Evolutionary conservation across 148 eudicot genomes (phyloP).

Genomic region (Euryodendron excelsum): DNA sequence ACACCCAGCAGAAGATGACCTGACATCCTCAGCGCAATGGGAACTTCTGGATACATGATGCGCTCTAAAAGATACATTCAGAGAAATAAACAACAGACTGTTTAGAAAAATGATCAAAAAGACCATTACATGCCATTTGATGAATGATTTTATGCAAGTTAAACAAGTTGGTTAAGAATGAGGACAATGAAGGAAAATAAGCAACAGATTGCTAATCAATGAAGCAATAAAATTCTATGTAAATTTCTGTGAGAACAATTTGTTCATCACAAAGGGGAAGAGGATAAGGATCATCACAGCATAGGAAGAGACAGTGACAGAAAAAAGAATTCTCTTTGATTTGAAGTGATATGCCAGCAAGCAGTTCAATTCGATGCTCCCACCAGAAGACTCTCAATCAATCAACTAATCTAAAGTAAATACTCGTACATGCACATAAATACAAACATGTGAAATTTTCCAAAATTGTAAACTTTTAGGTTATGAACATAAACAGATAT

Average conservation of each 20-base stretch:
- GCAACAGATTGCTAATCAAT: neutral
- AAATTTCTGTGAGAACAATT: too few relatives aligned
- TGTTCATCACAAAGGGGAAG: neutral
- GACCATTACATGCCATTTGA: neutral
- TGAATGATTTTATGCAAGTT: neutral
- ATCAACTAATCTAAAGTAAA: neutral
- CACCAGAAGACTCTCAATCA: neutral
- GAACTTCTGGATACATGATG: slow-evolving; percentile 82
- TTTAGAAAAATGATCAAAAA: neutral
- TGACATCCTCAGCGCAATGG: slow-evolving; percentile 88
- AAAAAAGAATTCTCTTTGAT: neutral
- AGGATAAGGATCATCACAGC: neutral
- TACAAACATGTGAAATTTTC: neutral
- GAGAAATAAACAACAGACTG: neutral
- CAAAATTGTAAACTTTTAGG: neutral
- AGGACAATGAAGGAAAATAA: neutral
- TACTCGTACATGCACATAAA: neutral
- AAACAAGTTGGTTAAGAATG: neutral
- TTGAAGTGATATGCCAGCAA: neutral
- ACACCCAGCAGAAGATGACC: slow-evolving; percentile 89
- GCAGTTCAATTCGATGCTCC: neutral
- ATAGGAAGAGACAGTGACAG: neutral
- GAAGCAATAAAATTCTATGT: neutral
- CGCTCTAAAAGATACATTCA: slow-evolving; percentile 45
- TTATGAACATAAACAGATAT: neutral